Conservation (phyloP, 805 yeast species). For the Yarrowia sp. region DNA sequence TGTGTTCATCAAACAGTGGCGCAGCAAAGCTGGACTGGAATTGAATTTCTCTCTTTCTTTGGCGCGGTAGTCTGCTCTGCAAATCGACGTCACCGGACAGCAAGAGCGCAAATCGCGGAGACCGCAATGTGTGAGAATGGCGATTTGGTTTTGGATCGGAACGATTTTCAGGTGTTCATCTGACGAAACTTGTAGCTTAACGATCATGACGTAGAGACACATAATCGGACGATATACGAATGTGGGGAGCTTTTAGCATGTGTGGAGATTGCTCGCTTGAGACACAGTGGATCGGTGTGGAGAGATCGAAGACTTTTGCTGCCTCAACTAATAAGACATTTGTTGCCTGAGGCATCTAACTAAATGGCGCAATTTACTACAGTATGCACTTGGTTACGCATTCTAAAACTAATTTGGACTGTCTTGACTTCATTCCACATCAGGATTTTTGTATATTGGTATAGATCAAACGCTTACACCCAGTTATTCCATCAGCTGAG, state of each 20-base stretch:
- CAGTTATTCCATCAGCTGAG: not conserved
- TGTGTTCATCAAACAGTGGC: slow-evolving; percentile 4
- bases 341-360: not conserved
- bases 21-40: slow-evolving; percentile 4
- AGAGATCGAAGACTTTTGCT: no score
- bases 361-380: not conserved
- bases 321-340: not conserved
- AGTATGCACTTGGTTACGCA: no score
- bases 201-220: not conserved
- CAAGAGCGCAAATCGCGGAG: slow-evolving; percentile 12
- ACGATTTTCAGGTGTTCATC: not conserved
- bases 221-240: not conserved
- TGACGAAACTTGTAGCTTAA: no score
- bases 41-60: not conserved
- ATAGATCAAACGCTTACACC: no score
- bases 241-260: not conserved
- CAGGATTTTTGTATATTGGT: no score
- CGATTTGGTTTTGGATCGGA: not conserved
- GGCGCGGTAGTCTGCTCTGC: no score
- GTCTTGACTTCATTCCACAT: no score
- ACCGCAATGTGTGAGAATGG: not conserved
- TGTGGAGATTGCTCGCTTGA: not conserved
- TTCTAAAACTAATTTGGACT: no score
- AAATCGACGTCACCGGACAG: slow-evolving; percentile 2
- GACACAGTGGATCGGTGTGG: no score